Evolutionary conservation across 31 red algal genomes (phyloP), one percentile per base, ranked within the genome.

Genomic region (Pterothamnion heteromorphum): DNA sequence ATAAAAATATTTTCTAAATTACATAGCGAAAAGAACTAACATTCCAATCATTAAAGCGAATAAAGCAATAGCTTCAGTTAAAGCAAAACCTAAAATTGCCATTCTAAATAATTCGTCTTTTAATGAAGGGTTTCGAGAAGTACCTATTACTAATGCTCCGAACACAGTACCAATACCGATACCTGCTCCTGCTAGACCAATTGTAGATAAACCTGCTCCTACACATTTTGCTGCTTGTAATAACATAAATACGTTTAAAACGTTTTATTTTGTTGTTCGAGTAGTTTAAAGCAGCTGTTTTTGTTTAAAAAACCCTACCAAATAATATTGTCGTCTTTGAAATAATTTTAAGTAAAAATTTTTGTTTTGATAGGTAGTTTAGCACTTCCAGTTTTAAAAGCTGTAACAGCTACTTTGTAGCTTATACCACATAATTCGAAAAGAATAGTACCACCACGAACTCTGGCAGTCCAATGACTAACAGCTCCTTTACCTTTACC

Each of bases 11-110:
- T 64, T 64, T 64, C n/a, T n/a, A n/a, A 64, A 64, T n/a, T 64
- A 64, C 9, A 64, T 64, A 89, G 86, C 41, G 41, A 89, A 89
- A 57, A 89, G 86, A 57, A 89, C 30, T 44, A 89, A 89, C 1
- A 89, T 26, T 2, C 3, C 86, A 1, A 89, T 89, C 86, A 89
- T 89, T 89, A 89, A 44, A 64, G 86, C 1, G 32, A 89, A 89
- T 89, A 89, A 89, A 31, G 86, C 86, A 2, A 89, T 57, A 44
- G 86, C 86, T 89, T 89, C 86, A 2, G 86, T 89, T 57, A 57
- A 44, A 31, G 86, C 86, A 24, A 89, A 89, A 57, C 86, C 86
- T 89, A 89, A 89, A 89, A 89, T 74, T 4, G 86, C 41, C 2
- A 57, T 1, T 57, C 30, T 57, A 34, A 89, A 89, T 89, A 89